phyloP scores from a whole-genome alignment of 768 basidiomycete species.

The Suillus plorans region DNA sequence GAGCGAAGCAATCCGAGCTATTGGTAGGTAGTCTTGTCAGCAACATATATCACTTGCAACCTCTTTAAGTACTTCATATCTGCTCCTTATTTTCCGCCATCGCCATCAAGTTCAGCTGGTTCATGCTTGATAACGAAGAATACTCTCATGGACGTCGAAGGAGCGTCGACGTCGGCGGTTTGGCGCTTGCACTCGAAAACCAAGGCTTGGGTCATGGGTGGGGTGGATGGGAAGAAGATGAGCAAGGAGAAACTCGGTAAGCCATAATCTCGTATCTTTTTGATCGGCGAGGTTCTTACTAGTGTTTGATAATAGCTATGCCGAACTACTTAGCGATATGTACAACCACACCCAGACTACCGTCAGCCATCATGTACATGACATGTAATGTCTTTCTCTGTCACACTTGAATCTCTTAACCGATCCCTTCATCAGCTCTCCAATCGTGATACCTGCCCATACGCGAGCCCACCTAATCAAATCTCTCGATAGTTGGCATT shows the following conservation, averaged over 20 bases:
- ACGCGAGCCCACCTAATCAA: constrained; percentile 64
- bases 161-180: constrained; percentile 88
- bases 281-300: constrained; percentile 12
- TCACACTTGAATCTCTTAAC: neutral
- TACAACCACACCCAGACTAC: constrained; percentile 74
- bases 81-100: neutral
- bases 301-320: constrained; percentile 48
- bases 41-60: constrained; percentile 9
- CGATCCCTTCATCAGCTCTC: constrained; percentile 39
- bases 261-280: constrained; percentile 22
- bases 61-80: constrained; percentile 7
- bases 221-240: constrained; percentile 55
- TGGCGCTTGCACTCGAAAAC: constrained; percentile 73
- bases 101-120: neutral
- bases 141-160: constrained; percentile 46
- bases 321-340: constrained; percentile 85
- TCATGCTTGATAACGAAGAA: constrained; percentile 32
- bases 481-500: constrained; percentile 79
- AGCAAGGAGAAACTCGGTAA: constrained; percentile 50
- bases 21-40: constrained; percentile 19
- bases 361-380: constrained; percentile 50
- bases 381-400: constrained; percentile 20
- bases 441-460: constrained; percentile 45
- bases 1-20: constrained; percentile 29
- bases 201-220: constrained; percentile 68